These are phyloP conservation scores for Ramaria sp. DNA, from an alignment of 768 basidiomycete species.

Conservation along the genomic window DNA sequence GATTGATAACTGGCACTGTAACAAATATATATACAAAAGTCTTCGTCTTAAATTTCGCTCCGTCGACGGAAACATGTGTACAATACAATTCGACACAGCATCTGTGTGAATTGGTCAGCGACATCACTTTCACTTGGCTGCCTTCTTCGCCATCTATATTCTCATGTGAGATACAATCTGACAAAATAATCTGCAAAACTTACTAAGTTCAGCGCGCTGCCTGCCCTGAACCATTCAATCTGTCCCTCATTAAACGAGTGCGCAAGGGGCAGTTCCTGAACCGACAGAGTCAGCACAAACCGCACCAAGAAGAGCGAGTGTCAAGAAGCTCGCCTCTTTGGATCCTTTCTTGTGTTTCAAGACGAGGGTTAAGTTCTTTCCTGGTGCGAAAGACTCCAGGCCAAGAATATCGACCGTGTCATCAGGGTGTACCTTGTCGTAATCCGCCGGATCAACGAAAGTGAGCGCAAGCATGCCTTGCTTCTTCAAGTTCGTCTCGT, in stretches of 20 bases:
- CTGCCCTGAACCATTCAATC: slow-evolving; percentile 98
- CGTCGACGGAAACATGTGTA: neutral
- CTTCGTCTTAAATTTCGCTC: neutral
- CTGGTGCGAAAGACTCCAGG: slow-evolving; percentile 80
- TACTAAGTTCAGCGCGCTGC: slow-evolving; percentile 84
- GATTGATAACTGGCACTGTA: neutral
- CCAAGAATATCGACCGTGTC: slow-evolving; percentile 89
- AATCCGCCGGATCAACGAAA: slow-evolving; percentile 85
- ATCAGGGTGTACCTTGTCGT: slow-evolving; percentile 79
- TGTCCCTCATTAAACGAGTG: slow-evolving; percentile 97
- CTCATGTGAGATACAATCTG: neutral
- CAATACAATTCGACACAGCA: no score
- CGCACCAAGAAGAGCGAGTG: neutral
- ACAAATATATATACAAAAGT: neutral
- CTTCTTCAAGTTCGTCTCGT: slow-evolving; percentile 98
- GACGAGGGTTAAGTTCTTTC: slow-evolving; percentile 78
- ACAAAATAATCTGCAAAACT: neutral
- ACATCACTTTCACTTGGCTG: neutral
- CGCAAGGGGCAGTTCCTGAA: slow-evolving; percentile 60
- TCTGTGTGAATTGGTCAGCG: no score
- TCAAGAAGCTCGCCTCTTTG: slow-evolving; percentile 39
- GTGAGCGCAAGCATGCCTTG: slow-evolving; percentile 97
- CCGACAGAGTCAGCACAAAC: slow-evolving; percentile 6
- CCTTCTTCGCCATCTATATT: neutral
- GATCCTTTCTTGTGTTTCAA: slow-evolving; percentile 77